Evolutionary conservation across 2,329 filamentous ascomycete species (phyloP).

Genomic region (Cordyceps pruinosa): DNA sequence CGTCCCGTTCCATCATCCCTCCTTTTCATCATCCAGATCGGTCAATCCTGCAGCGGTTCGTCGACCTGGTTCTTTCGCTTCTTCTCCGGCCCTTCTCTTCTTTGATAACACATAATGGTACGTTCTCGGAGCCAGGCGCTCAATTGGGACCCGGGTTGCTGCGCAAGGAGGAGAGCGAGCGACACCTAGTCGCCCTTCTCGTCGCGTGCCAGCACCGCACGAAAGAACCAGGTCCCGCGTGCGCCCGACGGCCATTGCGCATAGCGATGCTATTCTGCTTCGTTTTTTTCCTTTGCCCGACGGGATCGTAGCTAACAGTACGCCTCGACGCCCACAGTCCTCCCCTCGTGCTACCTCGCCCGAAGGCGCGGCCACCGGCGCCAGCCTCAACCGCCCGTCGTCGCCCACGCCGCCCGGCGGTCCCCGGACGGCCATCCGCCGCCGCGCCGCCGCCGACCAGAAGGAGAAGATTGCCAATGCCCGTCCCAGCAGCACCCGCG

Average conservation of each 20-base stretch:
- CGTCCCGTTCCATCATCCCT: conserved; percentile 12
- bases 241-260: neutral
- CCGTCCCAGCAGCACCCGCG: conserved; percentile 82
- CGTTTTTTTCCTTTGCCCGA: too few species aligned
- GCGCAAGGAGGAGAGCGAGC: neutral
- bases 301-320: neutral
- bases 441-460: conserved; percentile 91
- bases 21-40: conserved; percentile 14
- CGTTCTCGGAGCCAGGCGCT: conserved; percentile 8
- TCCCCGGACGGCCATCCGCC: conserved; percentile 88
- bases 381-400: conserved; percentile 67
- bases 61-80: conserved; percentile 15
- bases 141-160: neutral
- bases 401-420: conserved; percentile 89
- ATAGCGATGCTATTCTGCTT: neutral
- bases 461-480: conserved; percentile 96
- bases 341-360: conserved; percentile 56
- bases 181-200: neutral
- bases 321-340: conserved; percentile 33
- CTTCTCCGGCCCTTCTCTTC: conserved; percentile 9
- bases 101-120: conserved; percentile 25
- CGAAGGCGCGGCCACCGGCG: conserved; percentile 55
- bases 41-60: conserved; percentile 12
- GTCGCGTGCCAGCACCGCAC: too few species aligned
- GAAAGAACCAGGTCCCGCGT: neutral